Base-by-base conservation (phyloP, 192 early-diverging fungal species). In the Coemansia sp. region DNA sequence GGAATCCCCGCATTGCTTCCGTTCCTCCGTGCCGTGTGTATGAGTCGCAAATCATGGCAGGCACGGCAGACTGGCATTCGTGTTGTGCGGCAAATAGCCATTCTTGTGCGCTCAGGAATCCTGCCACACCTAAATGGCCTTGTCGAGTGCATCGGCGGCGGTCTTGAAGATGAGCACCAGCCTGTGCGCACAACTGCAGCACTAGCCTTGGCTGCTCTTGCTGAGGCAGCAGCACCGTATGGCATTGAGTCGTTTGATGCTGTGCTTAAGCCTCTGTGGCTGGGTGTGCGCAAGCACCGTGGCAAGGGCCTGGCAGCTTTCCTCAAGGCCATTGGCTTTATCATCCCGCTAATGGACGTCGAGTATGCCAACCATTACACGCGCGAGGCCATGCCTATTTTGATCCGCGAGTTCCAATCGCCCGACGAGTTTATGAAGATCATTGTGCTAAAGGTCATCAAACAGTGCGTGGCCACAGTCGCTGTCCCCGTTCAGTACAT, bases 381-480 rank as follows among this genome's bases (percentile, higher is more conserved):
- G 8, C 86, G 89, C 64, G 89, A 96, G 49, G 89, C 95, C 29
- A 92, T 99, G 93, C 63, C 82, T 5, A 89, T 89, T 27, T 64
- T 99, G 39, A 88, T 96, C 26, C 82, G 92, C 41, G 95, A 99
- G 59, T 98, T 99, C 79, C 89, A 94, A 64, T 91, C 93, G 13
- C 90, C 93, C 25, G 95, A 99, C 61, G 94, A 95, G 64, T 90
- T 96, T 53, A 99, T 98, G 94, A 94, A 94, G 47, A 94, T 91
- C 80, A 93, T 98, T 75, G 95, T 99, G 13, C 80, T 99, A 25
- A 92, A 93, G 67, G 97, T 97, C 3, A 85, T 98, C 46, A 93
- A 92, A 59, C 97, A 98, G 67, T 99, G 97, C 70, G 88, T 88
- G 5, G 87, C 85, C 1, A 95, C 97, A 0, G 91, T 94, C 17